These are phyloP conservation scores for Chlamydomonas urium DNA, from an alignment of 139 green algal species.

Conservation along the genomic window DNA sequence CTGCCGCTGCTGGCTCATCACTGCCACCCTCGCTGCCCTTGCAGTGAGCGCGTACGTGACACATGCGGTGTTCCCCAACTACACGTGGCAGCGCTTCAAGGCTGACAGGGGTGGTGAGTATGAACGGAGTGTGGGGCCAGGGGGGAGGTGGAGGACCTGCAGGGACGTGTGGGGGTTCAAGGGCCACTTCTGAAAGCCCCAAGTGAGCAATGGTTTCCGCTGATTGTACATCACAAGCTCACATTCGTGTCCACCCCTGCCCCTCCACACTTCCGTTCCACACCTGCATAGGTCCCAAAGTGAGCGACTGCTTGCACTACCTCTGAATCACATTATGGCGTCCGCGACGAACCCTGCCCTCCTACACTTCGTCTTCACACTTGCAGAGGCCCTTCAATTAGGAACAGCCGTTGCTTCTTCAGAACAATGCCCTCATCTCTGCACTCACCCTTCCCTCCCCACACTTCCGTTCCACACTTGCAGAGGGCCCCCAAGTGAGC, in stretches of 20 bases:
- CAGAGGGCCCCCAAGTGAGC: background rate
- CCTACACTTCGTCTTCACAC: too few species aligned
- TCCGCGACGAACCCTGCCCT: too few species aligned
- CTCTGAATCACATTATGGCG: conserved; percentile 99
- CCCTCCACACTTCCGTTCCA: background rate
- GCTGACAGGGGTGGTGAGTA: conserved; percentile 21
- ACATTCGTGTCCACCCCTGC: too few species aligned
- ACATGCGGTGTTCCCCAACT: conserved; percentile 94
- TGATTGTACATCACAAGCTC: conserved; percentile 98
- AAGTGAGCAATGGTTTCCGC: background rate
- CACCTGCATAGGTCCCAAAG: too few species aligned
- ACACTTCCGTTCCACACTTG: background rate
- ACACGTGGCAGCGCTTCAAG: conserved; percentile 80
- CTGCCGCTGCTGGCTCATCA: background rate
- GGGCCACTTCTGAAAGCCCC: too few species aligned
- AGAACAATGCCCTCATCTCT: too few species aligned
- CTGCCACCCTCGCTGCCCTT: background rate
- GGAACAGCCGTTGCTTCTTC: too few species aligned
- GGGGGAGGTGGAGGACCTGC: background rate
- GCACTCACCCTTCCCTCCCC: background rate
- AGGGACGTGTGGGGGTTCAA: too few species aligned
- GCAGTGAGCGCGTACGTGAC: conserved; percentile 93
- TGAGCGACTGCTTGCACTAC: conserved; percentile 23
- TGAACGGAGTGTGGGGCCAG: background rate
- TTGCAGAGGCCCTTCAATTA: too few species aligned